Percentiles rank a stretch among this genome's conserved stretches.
phyloP scores from a whole-genome alignment of 495 filamentous ascomycete species.

The Aspergillus heteromorphus region DNA sequence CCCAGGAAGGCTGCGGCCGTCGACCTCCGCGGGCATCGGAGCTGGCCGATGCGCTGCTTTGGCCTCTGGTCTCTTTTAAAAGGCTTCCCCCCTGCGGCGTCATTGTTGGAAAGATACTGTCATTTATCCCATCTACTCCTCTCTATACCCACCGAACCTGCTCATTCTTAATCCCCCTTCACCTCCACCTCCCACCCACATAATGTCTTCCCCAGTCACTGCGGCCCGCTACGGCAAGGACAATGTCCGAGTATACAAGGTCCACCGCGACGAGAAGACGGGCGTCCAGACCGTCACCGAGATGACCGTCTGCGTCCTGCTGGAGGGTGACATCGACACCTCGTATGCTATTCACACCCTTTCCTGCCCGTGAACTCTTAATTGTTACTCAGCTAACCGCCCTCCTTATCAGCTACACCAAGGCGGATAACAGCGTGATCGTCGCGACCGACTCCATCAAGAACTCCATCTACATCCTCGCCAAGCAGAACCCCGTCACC shows the following conservation, averaged over 20 bases:
- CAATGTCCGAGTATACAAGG: constrained; percentile 97
- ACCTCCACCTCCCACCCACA: neutral
- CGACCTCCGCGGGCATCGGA: constrained; percentile 37
- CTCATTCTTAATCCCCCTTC: neutral
- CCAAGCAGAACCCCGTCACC: constrained; percentile 88
- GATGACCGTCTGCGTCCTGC: constrained; percentile 86
- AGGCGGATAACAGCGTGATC: constrained; percentile 90
- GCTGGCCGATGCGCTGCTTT: constrained; percentile 33
- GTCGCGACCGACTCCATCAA: constrained; percentile 98
- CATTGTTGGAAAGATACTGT: too few species aligned
- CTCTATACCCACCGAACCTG: neutral
- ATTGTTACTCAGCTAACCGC: constrained; percentile 14
- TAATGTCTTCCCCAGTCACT: constrained; percentile 41
- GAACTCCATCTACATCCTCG: constrained; percentile 91
- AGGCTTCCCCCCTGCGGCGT: constrained; percentile 14
- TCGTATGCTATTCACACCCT: constrained; percentile 53
- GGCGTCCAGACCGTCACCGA: constrained; percentile 81
- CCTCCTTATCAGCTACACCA: constrained; percentile 63
- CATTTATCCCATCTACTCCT: neutral
- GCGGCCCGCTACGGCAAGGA: constrained; percentile 90
- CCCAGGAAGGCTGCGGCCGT: constrained; percentile 27
- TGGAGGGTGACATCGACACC: constrained; percentile 85
- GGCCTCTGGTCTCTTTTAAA: constrained; percentile 8
- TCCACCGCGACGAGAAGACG: constrained; percentile 69
- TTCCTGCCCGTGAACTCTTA: neutral